Base-by-base conservation (phyloP, 352 stramenopile species). In the Globisporangium spiculum region DNA sequence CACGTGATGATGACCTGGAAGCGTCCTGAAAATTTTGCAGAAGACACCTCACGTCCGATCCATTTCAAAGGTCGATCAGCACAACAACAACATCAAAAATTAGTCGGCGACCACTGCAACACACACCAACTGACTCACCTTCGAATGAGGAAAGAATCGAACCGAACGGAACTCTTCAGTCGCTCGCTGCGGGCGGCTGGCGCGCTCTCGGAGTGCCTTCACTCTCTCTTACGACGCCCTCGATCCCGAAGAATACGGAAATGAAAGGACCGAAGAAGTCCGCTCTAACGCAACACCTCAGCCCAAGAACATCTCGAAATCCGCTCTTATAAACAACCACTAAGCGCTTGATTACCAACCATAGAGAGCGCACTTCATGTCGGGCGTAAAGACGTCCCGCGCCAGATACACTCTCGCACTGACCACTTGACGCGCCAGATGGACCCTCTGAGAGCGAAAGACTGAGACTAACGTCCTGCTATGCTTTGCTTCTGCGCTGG, bases 401-500 rank as follows among this genome's bases (percentile, higher is more conserved):
- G 41, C 4, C 41, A 50, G 16, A 9, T 14, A 32, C 27, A 32
- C 30, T 32, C 30, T 60, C 14, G 5, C 7, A 26, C 27, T 60
- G 54, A 41, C 54, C 54, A 60, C 54, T 60, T 60, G 54, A 60
- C 27, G 12, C 16, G 10, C 54, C 54, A 60, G 27, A 60, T 60
- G 27, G 54, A 26, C 27, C 14, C 16, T 24, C 8, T 2, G 12
- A 20, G 12, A 27, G n/a, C 41, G 41, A 50, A 50, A 50, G 38
- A 20, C 38, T 5, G n/a, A 48, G 32, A 38, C 32, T 38, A 32
- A 32, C 38, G 12, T 12, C 38, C 4, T 6, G 38, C 12, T 4
- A 20, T 12, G 12, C 38, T 48, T 48, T 36, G 24, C 52, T 26
- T 54, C 46, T 54, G 10, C 20, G 8, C 2, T 44, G 2, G 36